Conservation (phyloP, 139 green algal genomes). For the Haematococcus lacustris region DNA sequence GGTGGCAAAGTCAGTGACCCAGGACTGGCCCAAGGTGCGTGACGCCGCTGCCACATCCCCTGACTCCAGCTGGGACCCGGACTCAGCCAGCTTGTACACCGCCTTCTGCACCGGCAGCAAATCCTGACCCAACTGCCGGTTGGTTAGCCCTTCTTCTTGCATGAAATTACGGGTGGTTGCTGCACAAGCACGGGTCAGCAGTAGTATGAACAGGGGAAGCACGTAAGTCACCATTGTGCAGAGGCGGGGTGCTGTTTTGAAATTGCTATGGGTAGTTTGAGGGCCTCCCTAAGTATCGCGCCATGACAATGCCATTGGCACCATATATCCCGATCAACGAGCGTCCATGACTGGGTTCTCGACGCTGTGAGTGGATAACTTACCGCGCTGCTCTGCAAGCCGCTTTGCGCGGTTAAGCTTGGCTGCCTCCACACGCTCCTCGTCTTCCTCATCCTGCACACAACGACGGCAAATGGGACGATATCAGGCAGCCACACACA, state of each 20-base stretch:
- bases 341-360: no score
- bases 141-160: slow-evolving; percentile 10
- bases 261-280: no score
- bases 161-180: slow-evolving; percentile 18
- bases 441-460: slow-evolving; percentile 61
- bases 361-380: no score
- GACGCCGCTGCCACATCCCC: slow-evolving; percentile 40
- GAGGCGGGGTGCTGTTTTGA: no score
- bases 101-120: slow-evolving; percentile 44
- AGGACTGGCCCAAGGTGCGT: slow-evolving; percentile 34
- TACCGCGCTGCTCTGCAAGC: slow-evolving; percentile 17
- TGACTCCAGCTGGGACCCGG: slow-evolving; percentile 41
- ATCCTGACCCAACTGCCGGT: slow-evolving; percentile 26
- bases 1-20: slow-evolving; percentile 40
- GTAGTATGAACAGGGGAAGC: no score
- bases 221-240: no score
- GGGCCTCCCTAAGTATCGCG: no score
- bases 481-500: no score
- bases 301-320: no score
- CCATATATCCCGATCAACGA: no score
- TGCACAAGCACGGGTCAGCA: no score
- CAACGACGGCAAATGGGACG: no score
- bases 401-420: slow-evolving; percentile 50
- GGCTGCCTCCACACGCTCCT: slow-evolving; percentile 60
- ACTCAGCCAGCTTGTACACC: slow-evolving; percentile 49